Conservation (phyloP, 345 rosid genomes). For the Gossypium longicalyx region DNA sequence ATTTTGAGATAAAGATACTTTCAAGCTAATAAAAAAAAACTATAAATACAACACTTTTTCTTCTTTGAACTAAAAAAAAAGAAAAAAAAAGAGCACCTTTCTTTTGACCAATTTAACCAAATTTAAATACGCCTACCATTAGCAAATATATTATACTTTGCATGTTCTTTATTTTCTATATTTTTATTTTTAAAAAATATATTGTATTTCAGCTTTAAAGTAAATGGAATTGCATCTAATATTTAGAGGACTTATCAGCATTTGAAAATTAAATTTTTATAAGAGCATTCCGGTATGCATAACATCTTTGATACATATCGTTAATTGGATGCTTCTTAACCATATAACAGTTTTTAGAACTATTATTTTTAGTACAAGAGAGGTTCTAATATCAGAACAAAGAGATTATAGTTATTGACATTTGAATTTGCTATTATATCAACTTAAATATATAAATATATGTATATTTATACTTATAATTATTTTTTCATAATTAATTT, state of each 20-base stretch:
- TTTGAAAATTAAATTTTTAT: not conserved
- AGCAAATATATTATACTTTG: not conserved
- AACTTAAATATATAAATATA: no score
- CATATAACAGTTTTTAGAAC: not conserved
- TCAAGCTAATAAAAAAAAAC: no score
- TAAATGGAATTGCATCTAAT: not conserved
- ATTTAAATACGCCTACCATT: not conserved
- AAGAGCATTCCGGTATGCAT: not conserved
- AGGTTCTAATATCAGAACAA: no score
- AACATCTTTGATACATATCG: not conserved
- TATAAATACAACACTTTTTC: no score
- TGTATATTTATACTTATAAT: no score
- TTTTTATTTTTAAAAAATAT: not conserved
- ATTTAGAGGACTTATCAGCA: not conserved
- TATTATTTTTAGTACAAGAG: no score
- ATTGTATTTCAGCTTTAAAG: not conserved
- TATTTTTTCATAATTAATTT: no score
- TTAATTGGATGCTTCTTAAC: not conserved
- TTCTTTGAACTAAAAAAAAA: not conserved
- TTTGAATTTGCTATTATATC: no score
- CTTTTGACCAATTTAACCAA: slow-evolving; percentile 6
- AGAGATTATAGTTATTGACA: no score
- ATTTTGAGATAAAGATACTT: no score
- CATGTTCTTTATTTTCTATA: not conserved
- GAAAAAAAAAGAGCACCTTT: not conserved